Base-by-base conservation (phyloP, 2,329 filamentous ascomycete species). In the Beauveria sp. region DNA sequence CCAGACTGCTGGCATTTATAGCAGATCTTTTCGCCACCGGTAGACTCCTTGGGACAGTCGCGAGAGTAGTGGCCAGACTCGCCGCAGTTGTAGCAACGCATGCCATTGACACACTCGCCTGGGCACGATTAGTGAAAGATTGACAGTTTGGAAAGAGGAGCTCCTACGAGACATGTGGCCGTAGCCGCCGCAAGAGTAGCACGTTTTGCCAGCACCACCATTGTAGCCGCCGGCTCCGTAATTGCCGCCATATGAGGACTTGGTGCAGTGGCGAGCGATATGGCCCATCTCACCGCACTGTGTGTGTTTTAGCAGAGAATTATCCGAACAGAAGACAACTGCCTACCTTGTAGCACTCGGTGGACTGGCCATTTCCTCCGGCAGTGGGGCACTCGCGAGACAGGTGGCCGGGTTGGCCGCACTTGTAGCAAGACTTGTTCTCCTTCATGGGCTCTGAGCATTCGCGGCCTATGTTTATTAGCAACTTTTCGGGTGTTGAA, bases 21-120 rank as follows among this genome's bases (percentile, higher is more conserved):
- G 88, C 95, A 99, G 75, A 96, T 92, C 76, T 96, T 93, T 85
- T 98, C 93, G 72, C 87, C 85, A 68, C 86, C 84, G 69, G 87
- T 85, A 63, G 90, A 90, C 79, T 96, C 93, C 75, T 93, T 93
- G 70, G 93, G 89, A 85, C 95, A 99, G 78, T 99, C 95, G 67
- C 93, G 90, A 67, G 90, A 96, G 76, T 97, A 86, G 79, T 98
- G 93, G 65, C 95, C 93, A 69, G 93, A 89, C 81, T 97, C 92
- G 72, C 85, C 85, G 69, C 95, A 98, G 86, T 97, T 97, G 87
- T 98, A 99, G 88, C 95, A 99, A 84, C 98, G 98, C 83, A 96
- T 93, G 72, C 95, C 95, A 77, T 98, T 96, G 70, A 93, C 96
- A 80, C 95, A 99, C 79, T 98, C 95, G 69, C 85, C 84, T 86